These are phyloP conservation scores for Fusarium luffae DNA, from an alignment of 2,329 filamentous ascomycete genomes.

Conservation along the genomic window DNA sequence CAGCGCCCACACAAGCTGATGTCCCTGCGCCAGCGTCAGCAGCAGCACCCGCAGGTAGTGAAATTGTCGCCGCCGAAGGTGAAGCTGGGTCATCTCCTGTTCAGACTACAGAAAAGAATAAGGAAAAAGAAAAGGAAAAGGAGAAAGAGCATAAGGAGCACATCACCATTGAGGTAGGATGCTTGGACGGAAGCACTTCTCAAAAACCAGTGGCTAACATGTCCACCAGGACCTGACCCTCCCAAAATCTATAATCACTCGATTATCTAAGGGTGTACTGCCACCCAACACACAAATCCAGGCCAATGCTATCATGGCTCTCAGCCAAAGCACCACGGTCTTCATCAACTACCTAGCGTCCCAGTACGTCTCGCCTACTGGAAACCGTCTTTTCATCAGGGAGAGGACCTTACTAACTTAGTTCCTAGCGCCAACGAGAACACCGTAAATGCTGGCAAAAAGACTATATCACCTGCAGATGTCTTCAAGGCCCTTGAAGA, in stretches of 20 bases:
- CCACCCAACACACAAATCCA: constrained; percentile 86
- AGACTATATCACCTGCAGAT: constrained; percentile 80
- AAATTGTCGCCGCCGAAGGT: constrained; percentile 1
- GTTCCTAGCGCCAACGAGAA: constrained; percentile 75
- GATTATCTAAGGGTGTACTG: constrained; percentile 82
- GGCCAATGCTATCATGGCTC: constrained; percentile 80
- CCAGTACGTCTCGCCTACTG: constrained; percentile 65
- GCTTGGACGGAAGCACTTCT: neutral
- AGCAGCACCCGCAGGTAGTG: constrained; percentile 13
- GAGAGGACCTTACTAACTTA: constrained; percentile 6
- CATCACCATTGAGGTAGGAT: constrained; percentile 65
- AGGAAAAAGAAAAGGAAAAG: constrained; percentile 47
- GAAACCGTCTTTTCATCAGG: neutral
- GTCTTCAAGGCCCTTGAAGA: constrained; percentile 83
- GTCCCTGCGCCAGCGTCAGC: constrained; percentile 15
- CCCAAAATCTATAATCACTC: constrained; percentile 83
- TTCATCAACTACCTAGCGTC: constrained; percentile 84
- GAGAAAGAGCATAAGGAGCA: constrained; percentile 49
- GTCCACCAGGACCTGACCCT: constrained; percentile 73
- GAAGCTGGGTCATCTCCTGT: constrained; percentile 37
- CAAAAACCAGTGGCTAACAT: neutral
- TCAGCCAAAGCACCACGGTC: constrained; percentile 84
- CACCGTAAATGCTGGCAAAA: constrained; percentile 74
- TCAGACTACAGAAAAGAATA: constrained; percentile 47
- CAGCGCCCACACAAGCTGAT: constrained; percentile 33